These are phyloP conservation scores for Cyphellophora europaea DNA, from an alignment of 2,329 filamentous ascomycete species.

Conservation along the genomic window DNA sequence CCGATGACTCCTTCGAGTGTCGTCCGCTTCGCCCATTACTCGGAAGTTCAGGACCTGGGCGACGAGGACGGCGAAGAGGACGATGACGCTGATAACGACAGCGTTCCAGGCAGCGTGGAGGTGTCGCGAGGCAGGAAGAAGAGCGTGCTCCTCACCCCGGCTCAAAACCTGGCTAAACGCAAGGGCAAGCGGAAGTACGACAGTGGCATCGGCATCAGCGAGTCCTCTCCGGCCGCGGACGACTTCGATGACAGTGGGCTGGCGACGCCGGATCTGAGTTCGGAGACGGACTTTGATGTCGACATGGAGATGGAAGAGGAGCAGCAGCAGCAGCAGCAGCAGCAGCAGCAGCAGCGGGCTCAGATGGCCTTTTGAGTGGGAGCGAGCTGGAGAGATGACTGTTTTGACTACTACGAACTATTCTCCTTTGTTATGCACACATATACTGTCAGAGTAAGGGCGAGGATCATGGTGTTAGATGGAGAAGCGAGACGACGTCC, in stretches of 20 bases:
- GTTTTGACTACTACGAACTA: too few species aligned
- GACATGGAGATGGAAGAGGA: neutral
- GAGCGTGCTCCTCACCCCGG: conserved; percentile 4
- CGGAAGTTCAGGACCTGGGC: conserved; percentile 5
- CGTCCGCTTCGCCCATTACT: conserved; percentile 33
- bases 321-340: neutral
- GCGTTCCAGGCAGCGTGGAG: conserved; percentile 13
- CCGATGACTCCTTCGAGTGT: conserved; percentile 34
- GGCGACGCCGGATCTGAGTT: conserved; percentile 17
- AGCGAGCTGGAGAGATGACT: too few species aligned
- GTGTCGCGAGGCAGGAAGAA: conserved; percentile 12
- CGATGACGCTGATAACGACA: conserved; percentile 1
- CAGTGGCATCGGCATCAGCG: conserved; percentile 28
- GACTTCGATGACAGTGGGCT: conserved; percentile 14
- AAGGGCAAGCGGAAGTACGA: conserved; percentile 21
- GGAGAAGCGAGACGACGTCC: too few species aligned
- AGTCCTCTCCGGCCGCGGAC: conserved; percentile 23
- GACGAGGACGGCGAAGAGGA: conserved; percentile 4
- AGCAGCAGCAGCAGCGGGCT: neutral
- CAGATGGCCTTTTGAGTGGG: neutral
- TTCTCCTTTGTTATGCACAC: too few species aligned
- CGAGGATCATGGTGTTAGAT: too few species aligned
- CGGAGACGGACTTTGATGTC: conserved; percentile 10
- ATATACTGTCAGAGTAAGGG: too few species aligned
- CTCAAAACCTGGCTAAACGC: conserved; percentile 6